Conservation (phyloP, 371 early-diverging fungal genomes). For the Batrachochytrium dendrobatidis region DNA sequence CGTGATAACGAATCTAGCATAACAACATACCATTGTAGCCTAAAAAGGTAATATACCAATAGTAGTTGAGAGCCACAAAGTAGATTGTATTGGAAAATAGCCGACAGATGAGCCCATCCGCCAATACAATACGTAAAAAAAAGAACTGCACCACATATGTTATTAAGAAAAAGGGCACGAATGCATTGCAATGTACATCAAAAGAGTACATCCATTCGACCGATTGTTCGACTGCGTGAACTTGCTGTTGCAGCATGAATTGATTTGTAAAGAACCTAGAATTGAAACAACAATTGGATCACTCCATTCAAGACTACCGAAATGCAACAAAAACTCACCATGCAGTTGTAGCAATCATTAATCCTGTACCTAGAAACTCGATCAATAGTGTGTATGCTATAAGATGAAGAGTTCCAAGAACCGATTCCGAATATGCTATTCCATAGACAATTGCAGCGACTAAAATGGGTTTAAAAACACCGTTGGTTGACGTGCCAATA, state of each 20-base stretch:
- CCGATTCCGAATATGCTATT: constrained; percentile 49
- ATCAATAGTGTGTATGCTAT: constrained; percentile 67
- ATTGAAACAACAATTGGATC: background rate
- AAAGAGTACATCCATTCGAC: constrained; percentile 92
- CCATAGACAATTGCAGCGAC: constrained; percentile 71
- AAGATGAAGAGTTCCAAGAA: constrained; percentile 53
- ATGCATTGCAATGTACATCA: constrained; percentile 90
- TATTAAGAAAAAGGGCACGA: constrained; percentile 73
- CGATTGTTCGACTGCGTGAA: constrained; percentile 73
- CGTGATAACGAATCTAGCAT: background rate
- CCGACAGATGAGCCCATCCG: constrained; percentile 65
- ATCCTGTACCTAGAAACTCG: constrained; percentile 65
- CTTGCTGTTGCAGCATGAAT: constrained; percentile 64
- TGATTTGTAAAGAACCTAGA: constrained; percentile 70
- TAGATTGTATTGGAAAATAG: constrained; percentile 83
- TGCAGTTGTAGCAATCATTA: constrained; percentile 53
- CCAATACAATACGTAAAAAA: constrained; percentile 65
- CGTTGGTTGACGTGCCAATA: no score
- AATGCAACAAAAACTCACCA: constrained; percentile 44
- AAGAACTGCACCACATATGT: constrained; percentile 85
- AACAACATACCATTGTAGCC: constrained; percentile 66
- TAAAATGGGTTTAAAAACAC: no score
- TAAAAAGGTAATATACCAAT: constrained; percentile 76
- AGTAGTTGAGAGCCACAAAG: constrained; percentile 62
- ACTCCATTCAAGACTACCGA: background rate